phyloP scores from a whole-genome alignment of 2,329 filamentous ascomycete genomes.

The Uncinocarpus reesii region DNA sequence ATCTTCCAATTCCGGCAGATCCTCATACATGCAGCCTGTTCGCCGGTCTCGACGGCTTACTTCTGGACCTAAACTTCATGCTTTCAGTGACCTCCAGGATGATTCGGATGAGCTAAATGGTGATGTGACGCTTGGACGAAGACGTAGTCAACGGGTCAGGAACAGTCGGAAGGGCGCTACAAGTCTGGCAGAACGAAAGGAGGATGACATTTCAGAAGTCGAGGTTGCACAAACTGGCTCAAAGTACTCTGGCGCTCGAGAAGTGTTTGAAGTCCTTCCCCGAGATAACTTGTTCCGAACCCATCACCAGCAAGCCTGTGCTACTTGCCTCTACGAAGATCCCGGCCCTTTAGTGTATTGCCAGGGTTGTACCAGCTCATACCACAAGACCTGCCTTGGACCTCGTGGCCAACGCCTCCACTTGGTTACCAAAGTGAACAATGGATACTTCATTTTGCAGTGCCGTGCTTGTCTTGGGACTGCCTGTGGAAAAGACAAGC shows the following conservation, averaged over 20 bases:
- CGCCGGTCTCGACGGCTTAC: constrained; percentile 10
- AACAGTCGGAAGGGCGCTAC: constrained; percentile 17
- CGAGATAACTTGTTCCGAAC: constrained; percentile 56
- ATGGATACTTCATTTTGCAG: constrained; percentile 73
- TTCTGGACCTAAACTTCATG: not conserved
- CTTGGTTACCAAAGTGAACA: constrained; percentile 70
- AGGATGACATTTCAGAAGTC: constrained; percentile 37
- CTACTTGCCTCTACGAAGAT: constrained; percentile 54
- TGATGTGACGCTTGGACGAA: not conserved
- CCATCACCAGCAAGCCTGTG: constrained; percentile 61
- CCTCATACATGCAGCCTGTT: not conserved
- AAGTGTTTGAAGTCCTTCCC: constrained; percentile 55
- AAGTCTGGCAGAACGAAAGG: constrained; percentile 40
- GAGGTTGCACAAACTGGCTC: constrained; percentile 10
- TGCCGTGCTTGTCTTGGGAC: constrained; percentile 73
- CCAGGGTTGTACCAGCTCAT: constrained; percentile 77
- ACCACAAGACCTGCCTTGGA: constrained; percentile 76
- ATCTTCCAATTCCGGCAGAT: not conserved
- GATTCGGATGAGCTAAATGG: constrained; percentile 8
- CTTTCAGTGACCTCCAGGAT: not conserved
- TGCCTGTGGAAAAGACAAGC: constrained; percentile 56
- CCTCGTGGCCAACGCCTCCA: constrained; percentile 67
- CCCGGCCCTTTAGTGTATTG: constrained; percentile 68
- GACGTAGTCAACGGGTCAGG: not conserved
- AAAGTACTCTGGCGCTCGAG: constrained; percentile 48